phyloP scores from a whole-genome alignment of 192 early-diverging fungal genomes.

The Umbelopsis ramanniana region DNA sequence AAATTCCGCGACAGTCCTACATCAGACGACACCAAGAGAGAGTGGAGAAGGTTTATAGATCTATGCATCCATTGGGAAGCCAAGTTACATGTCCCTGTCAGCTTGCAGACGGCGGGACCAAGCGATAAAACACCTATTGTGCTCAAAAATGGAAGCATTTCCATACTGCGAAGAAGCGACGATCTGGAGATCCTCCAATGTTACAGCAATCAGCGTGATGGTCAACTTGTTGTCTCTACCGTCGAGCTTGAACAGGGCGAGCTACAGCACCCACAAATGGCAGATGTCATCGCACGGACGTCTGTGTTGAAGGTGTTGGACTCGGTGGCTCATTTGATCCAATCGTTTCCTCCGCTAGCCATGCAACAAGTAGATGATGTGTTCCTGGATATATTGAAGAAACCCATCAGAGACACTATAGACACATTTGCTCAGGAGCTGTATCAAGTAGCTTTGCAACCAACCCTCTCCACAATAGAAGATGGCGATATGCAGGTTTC shows the following conservation, averaged over 20 bases:
- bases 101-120: background rate
- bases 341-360: background rate
- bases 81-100: background rate
- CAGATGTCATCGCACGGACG: background rate
- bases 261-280: background rate
- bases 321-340: background rate
- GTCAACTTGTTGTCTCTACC: background rate
- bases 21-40: background rate
- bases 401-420: slow-evolving; percentile 5
- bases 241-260: background rate
- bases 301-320: slow-evolving; percentile 18
- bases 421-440: slow-evolving; percentile 21
- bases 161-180: background rate
- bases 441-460: slow-evolving; percentile 13
- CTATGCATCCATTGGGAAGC: background rate
- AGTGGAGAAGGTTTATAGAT: slow-evolving; percentile 14
- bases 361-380: slow-evolving; percentile 14
- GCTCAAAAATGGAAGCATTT: background rate
- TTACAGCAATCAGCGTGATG: background rate
- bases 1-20: background rate
- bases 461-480: background rate
- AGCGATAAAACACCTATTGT: background rate
- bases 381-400: slow-evolving; percentile 20
- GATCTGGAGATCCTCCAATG: slow-evolving; percentile 2
- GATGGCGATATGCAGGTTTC: background rate